Percentiles rank a stretch among this genome's conserved stretches.
These are phyloP conservation scores for Escallonia rubra DNA, from an alignment of 129 eudicot species.

Conservation along the genomic window DNA sequence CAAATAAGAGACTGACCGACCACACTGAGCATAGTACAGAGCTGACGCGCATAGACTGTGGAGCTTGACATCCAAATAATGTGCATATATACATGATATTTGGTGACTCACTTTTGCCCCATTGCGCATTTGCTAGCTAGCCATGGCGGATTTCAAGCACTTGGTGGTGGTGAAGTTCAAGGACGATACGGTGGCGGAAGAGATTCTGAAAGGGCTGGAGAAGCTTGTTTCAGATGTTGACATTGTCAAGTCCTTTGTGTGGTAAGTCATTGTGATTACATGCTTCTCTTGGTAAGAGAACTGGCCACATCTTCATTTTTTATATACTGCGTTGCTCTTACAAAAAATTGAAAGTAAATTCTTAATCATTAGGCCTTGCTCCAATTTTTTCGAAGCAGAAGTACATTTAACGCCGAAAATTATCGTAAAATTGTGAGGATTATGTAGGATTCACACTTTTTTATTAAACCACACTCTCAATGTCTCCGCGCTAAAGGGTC, in stretches of 20 bases:
- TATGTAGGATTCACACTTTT: no score
- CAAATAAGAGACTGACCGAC: neutral
- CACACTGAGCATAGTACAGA: neutral
- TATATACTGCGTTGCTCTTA: no score
- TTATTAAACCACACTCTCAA: no score
- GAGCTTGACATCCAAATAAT: neutral
- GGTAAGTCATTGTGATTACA: conserved; percentile 32
- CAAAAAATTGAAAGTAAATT: no score
- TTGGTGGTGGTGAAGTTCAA: conserved; percentile 91
- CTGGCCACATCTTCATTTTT: no score
- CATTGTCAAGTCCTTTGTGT: conserved; percentile 74
- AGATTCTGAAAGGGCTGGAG: conserved; percentile 72
- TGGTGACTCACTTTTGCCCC: conserved; percentile 5
- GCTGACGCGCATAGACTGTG: neutral
- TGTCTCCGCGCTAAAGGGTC: no score
- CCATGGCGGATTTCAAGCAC: conserved; percentile 67
- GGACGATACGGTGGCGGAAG: conserved; percentile 48
- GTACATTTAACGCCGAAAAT: no score
- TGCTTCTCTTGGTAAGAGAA: no score
- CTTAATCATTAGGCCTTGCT: no score
- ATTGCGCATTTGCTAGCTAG: neutral
- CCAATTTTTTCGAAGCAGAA: no score
- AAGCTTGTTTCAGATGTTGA: conserved; percentile 68
- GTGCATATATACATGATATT: neutral
- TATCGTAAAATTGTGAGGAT: no score